Percentiles rank a stretch among this genome's conserved stretches.
phyloP scores from a whole-genome alignment of 345 rosid species.

The Acer negundo region DNA sequence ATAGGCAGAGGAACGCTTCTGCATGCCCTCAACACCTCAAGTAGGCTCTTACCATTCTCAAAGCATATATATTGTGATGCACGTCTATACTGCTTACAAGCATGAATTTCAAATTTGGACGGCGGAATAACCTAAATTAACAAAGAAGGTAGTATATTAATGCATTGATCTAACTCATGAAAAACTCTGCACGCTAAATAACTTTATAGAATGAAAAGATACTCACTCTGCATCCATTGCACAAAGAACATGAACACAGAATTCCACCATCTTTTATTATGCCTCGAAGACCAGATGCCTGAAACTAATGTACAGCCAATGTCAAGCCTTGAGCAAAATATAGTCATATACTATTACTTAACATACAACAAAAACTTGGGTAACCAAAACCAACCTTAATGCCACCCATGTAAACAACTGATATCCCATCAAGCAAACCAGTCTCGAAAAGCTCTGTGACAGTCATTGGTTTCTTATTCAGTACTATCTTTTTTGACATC shows the following conservation, averaged over 20 bases:
- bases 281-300: conserved; percentile 92
- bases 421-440: conserved; percentile 81
- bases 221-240: conserved; percentile 84
- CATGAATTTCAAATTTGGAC: conserved; percentile 98
- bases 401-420: conserved; percentile 89
- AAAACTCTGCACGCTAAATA: conserved; percentile 28
- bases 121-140: conserved; percentile 82
- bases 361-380: not conserved
- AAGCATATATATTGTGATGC: conserved; percentile 95
- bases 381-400: conserved; percentile 55
- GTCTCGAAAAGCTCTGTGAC: conserved; percentile 94
- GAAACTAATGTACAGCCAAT: conserved; percentile 42
- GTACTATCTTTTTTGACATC: conserved; percentile 53
- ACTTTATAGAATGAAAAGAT: conserved; percentile 15
- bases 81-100: conserved; percentile 84
- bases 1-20: conserved; percentile 69
- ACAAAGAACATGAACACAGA: conserved; percentile 79
- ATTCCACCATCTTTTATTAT: conserved; percentile 84
- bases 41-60: conserved; percentile 98
- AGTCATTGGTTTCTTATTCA: conserved; percentile 64
- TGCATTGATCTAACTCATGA: conserved; percentile 21
- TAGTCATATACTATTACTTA: not conserved
- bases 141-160: conserved; percentile 22
- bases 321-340: conserved; percentile 20
- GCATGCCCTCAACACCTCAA: conserved; percentile 84